Evolutionary conservation across 176 grass and related monocot species (phyloP).

Genomic region (Bolboschoenus planiculmis): DNA sequence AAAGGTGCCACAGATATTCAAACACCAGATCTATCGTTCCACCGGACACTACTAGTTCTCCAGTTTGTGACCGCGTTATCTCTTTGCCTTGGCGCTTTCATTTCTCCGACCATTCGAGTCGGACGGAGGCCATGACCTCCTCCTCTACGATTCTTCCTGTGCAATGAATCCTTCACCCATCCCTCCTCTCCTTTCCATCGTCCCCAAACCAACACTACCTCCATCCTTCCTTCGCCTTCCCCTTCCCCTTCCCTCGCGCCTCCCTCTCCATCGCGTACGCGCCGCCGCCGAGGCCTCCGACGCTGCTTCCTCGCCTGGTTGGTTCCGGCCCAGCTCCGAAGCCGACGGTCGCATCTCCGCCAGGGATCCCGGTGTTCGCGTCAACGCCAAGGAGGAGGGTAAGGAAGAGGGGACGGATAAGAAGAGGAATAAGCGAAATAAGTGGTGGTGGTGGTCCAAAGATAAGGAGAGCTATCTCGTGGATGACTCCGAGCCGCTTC

Average conservation of each 20-base stretch:
- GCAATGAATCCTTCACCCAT: conserved; percentile 44
- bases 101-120: not conserved
- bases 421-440: conserved; percentile 32
- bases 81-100: not conserved
- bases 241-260: not conserved
- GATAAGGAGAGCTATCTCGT: conserved; percentile 89
- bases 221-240: not conserved
- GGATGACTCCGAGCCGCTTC: conserved; percentile 68
- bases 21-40: too few species aligned
- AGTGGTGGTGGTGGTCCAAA: conserved; percentile 79
- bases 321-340: conserved; percentile 51
- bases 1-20: too few species aligned
- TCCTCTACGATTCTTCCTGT: not conserved
- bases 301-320: conserved; percentile 40
- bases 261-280: not conserved
- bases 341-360: conserved; percentile 40
- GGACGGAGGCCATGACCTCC: conserved; percentile 37
- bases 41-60: not conserved
- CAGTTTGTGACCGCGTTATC: not conserved
- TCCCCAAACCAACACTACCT: conserved; percentile 17
- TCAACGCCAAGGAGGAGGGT: conserved; percentile 62
- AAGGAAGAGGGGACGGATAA: conserved; percentile 18
- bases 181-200: conserved; percentile 18
- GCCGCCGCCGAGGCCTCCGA: conserved; percentile 58
- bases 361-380: conserved; percentile 65